A percentile compares a stretch with the other conserved stretches of the same genome.
These are phyloP conservation scores for Dendrobium officinale DNA, from an alignment of 106 monocot genomes.

Conservation along the genomic window DNA sequence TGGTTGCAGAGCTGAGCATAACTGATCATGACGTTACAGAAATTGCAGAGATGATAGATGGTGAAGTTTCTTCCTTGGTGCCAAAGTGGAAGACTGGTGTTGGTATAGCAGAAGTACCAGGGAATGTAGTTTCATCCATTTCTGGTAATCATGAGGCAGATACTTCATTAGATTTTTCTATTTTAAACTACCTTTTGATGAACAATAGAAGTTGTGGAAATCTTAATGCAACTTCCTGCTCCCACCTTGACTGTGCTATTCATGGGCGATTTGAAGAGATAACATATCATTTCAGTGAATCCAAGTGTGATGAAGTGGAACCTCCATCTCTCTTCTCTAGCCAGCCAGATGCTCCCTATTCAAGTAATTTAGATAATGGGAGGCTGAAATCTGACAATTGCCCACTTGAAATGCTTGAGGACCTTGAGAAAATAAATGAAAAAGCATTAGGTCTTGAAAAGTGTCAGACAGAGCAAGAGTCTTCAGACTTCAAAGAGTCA, in stretches of 20 bases:
- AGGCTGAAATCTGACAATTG: neutral
- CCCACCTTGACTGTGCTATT: neutral
- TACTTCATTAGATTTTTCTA: constrained; percentile 2
- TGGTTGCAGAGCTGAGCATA: constrained; percentile 41
- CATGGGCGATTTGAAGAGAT: constrained; percentile 15
- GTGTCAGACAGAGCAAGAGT: neutral
- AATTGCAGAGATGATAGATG: constrained; percentile 52
- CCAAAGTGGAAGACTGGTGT: constrained; percentile 18
- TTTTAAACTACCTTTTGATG: neutral
- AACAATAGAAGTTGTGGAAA: neutral
- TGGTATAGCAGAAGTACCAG: neutral
- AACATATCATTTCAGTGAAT: constrained; percentile 2
- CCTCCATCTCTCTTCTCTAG: neutral
- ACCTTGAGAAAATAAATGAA: neutral
- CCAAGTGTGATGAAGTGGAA: neutral
- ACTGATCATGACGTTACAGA: constrained; percentile 30
- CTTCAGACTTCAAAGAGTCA: neutral
- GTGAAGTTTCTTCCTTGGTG: constrained; percentile 32
- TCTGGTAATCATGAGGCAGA: neutral
- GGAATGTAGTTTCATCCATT: neutral
- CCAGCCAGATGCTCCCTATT: neutral
- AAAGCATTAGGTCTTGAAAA: neutral
- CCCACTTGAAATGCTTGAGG: neutral
- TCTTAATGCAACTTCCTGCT: neutral
- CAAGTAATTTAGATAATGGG: neutral